phyloP scores from a whole-genome alignment of 768 basidiomycete species.

The Sporobolomyces roseus region DNA sequence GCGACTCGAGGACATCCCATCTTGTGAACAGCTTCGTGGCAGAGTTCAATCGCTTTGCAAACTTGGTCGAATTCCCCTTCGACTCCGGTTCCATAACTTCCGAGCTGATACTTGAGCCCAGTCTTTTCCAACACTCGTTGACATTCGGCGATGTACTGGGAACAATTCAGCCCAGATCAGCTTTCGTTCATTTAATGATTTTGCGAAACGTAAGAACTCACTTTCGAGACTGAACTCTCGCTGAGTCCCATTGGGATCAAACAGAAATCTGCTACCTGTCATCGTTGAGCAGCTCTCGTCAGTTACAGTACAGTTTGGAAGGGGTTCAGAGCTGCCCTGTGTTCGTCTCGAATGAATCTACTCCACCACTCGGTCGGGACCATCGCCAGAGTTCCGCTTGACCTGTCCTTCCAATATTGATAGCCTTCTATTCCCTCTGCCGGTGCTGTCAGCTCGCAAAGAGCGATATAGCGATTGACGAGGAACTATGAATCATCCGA shows the following conservation, averaged over 20 bases:
- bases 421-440: too few species aligned
- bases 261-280: conserved; percentile 62
- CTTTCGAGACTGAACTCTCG: conserved; percentile 59
- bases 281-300: background rate
- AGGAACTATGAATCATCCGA: too few species aligned
- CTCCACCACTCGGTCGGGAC: too few species aligned
- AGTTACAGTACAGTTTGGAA: too few species aligned
- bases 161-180: too few species aligned
- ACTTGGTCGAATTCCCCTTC: conserved; percentile 86
- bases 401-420: too few species aligned
- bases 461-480: too few species aligned
- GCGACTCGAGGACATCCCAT: conserved; percentile 45
- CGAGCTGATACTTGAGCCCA: conserved; percentile 68
- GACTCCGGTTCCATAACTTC: conserved; percentile 77
- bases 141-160: conserved; percentile 67
- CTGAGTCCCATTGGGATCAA: conserved; percentile 78
- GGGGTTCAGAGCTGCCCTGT: too few species aligned
- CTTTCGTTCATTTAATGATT: too few species aligned
- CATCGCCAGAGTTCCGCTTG: too few species aligned
- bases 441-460: too few species aligned
- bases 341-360: too few species aligned
- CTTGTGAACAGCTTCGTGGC: conserved; percentile 79
- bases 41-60: conserved; percentile 79
- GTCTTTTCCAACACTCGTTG: conserved; percentile 76
- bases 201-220: background rate